Base-by-base conservation (phyloP, 176 grass and related monocot genomes). In the Avena atlantica region DNA sequence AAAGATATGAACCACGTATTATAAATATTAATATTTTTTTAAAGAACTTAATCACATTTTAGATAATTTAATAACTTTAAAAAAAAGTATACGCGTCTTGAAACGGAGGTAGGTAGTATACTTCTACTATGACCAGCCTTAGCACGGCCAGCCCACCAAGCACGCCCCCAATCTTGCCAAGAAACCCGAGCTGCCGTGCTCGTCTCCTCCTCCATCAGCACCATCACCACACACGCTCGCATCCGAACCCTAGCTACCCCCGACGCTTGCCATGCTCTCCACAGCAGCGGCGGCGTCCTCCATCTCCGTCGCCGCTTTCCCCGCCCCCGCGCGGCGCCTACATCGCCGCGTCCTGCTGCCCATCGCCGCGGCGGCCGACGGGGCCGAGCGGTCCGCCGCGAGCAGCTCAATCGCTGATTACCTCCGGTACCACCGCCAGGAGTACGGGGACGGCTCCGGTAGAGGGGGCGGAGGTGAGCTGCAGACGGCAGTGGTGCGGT, bases 401-500 rank as follows among this genome's bases (percentile, higher is more conserved):
- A 89, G 78, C 52, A 86, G 66, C 75, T 89, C 92, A 77, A 85
- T 91, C 74, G 78, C 89, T 20, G 89, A 95, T 65, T 97, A 93
- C 89, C 84, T 97, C 64, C 88, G 95, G 9, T 97, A 93, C 91
- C 72, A 87, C 23, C 84, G 86, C 60, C 79, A 42, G 9, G 75
- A 12, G 23, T 21, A 62, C 24, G 81, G 75, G 10, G 50, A 75
- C 21, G 6, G 25, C 13, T 44, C 24, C 2, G 85, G 57, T 1
- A 79, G 76, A 11, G 63, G 85, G 52, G 23, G 61, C 56, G 53
- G 92, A 79, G 49, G 88, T 12, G 85, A 98, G 87, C 88, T 98
- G 62, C 93, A 98, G 81, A 92, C 93, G 24, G 93, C 96, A 14
- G 94, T 98, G 13, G 93, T 98, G 36, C 90, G 82, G 25, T 96